Conservation (phyloP, 306 rosid genomes). For the Rosa persica region DNA sequence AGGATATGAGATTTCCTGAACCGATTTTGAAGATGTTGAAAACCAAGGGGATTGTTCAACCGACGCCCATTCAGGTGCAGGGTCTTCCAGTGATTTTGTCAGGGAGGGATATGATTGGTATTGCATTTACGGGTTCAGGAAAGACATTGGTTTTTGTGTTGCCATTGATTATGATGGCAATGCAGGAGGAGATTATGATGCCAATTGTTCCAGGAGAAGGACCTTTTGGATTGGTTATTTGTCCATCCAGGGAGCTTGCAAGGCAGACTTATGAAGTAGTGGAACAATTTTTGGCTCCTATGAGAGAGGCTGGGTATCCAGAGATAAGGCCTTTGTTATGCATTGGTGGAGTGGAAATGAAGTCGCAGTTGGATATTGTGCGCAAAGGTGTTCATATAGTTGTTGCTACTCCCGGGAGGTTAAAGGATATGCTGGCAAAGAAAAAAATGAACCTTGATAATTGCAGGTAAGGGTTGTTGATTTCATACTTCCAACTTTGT, state of each 20-base stretch:
- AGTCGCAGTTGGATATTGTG: conserved; percentile 76
- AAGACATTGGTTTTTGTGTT: conserved; percentile 88
- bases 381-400: conserved; percentile 93
- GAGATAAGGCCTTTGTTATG: conserved; percentile 89
- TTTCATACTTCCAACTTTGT: not conserved
- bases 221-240: conserved; percentile 75
- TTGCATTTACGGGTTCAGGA: conserved; percentile 91
- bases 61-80: conserved; percentile 96
- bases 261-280: conserved; percentile 93
- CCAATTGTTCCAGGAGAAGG: conserved; percentile 91
- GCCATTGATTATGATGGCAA: conserved; percentile 88
- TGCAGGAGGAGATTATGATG: conserved; percentile 96
- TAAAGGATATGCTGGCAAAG: conserved; percentile 96
- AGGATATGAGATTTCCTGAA: conserved; percentile 91
- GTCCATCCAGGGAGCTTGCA: conserved; percentile 94
- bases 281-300: conserved; percentile 66
- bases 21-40: conserved; percentile 73
- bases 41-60: conserved; percentile 86
- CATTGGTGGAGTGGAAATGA: conserved; percentile 95
- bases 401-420: conserved; percentile 94
- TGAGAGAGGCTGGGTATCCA: conserved; percentile 89
- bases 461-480: conserved; percentile 49
- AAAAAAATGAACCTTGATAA: conserved; percentile 86
- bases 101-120: conserved; percentile 95
- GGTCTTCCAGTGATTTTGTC: conserved; percentile 89